These are phyloP conservation scores for Closterium sp. DNA, from an alignment of 139 green algal species.

Conservation along the genomic window DNA sequence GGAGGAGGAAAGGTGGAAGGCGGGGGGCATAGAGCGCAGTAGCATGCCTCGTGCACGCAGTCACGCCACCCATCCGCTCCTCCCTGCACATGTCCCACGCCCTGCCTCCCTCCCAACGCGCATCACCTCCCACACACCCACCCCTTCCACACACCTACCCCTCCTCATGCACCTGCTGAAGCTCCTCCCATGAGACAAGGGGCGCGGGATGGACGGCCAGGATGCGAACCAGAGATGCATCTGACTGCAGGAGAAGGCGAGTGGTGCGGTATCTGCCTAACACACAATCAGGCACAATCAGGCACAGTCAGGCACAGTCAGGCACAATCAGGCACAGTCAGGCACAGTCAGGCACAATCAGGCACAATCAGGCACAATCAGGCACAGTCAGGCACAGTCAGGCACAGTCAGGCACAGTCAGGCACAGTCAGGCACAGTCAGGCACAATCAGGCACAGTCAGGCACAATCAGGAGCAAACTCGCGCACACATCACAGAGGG, in stretches of 20 bases:
- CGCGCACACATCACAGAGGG: background rate
- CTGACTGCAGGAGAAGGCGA: background rate
- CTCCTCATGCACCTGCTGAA: constrained; percentile 16
- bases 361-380: too few relatives aligned
- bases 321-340: too few relatives aligned
- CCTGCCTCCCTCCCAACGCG: background rate
- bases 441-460: too few relatives aligned
- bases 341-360: too few relatives aligned
- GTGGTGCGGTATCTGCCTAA: background rate
- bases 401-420: too few relatives aligned
- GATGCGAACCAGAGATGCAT: constrained; percentile 20
- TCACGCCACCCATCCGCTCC: background rate
- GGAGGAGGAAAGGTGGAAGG: background rate
- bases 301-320: too few relatives aligned
- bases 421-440: too few relatives aligned
- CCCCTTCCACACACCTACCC: background rate
- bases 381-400: too few relatives aligned
- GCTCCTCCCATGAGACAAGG: constrained; percentile 16
- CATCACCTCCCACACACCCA: too few relatives aligned
- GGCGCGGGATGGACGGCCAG: constrained; percentile 3
- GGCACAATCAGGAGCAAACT: too few relatives aligned
- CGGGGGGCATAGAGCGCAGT: too few relatives aligned
- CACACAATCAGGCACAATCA: background rate
- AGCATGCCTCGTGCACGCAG: background rate
- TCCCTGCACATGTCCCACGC: background rate